Evolutionary conservation across 2,329 filamentous ascomycete species (phyloP), one percentile per base, ranked within the genome.

Genomic region (Saccharata proteae): DNA sequence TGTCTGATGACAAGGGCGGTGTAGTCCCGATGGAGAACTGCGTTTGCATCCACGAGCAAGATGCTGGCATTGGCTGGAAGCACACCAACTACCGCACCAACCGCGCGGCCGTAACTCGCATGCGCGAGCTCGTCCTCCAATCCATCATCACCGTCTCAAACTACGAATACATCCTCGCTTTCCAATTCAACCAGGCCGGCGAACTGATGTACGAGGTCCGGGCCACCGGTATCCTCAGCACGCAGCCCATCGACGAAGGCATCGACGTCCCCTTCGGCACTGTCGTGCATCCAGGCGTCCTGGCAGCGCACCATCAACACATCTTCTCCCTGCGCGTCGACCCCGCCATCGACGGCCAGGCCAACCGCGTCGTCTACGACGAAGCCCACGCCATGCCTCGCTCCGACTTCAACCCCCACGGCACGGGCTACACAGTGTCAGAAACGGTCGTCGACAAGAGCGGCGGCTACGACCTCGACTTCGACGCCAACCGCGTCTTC

Each of bases 101-200:
- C 0, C 62, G 72, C 7, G 74, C 76, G 2, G 74, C 71, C 1
- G 64, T 79, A 4, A 67, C 69, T 12, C 67, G 77, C 13, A 73
- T 69, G 39, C 64, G 77, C 16, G 74, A 80, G 47, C 55, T 80
- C 4, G 74, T 80, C 1, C 48, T 81, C 5, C 77, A 80, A 47
- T 71, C 69, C 43, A 80, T 80, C 49, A 77, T 78, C 54, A 80
- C 75, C 0, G 72, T 80, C 4, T 65, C 73, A 8, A 81, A 81
- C 54, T 81, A 80, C 52, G 77, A 80, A 46, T 81, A 81, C 47
- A 78, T 81, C 42, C 64, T 81, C 21, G 74, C 75, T 3, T 81
- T 76, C 54, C 69, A 75, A 31, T 79, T 81, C 58, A 77, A 79
- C 49, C 77, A 80, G 48, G 75, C 75, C 3, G 77, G 72, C 34